Conservation (phyloP, 2,329 filamentous ascomycete genomes). For the Aspergillus sergii region DNA sequence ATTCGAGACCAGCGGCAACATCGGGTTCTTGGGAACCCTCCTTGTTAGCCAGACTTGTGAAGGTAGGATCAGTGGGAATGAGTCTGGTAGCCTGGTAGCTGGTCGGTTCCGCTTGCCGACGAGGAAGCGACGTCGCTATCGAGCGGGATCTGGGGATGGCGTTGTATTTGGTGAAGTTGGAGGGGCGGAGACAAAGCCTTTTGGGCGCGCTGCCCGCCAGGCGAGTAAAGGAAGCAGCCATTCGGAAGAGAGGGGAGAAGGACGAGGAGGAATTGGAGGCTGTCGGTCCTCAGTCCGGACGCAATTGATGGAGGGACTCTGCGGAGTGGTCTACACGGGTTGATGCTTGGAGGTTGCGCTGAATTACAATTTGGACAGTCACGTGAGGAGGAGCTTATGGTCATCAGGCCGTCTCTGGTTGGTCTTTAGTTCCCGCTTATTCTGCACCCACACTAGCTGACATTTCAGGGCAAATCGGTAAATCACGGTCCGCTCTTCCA, state of each 20-base stretch:
- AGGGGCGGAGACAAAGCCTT: constrained; percentile 59
- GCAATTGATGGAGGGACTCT: constrained; percentile 39
- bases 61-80: constrained; percentile 60
- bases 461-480: neutral
- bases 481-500: neutral
- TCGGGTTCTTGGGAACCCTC: constrained; percentile 44
- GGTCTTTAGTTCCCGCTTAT: constrained; percentile 25
- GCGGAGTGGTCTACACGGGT: constrained; percentile 32
- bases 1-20: constrained; percentile 51
- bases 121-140: constrained; percentile 58
- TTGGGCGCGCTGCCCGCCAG: constrained; percentile 62
- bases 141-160: constrained; percentile 53
- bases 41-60: constrained; percentile 49
- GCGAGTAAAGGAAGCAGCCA: constrained; percentile 65
- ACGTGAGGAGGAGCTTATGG: constrained; percentile 37
- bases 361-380: constrained; percentile 38
- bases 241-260: constrained; percentile 37
- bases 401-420: constrained; percentile 41
- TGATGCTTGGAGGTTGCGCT: constrained; percentile 35
- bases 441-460: constrained; percentile 14
- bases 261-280: constrained; percentile 24
- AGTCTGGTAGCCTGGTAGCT: constrained; percentile 56
- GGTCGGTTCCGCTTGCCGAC: constrained; percentile 55
- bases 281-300: constrained; percentile 40
- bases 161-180: constrained; percentile 45